These are phyloP conservation scores for Russula sp. DNA, from an alignment of 768 basidiomycete species.

Conservation along the genomic window DNA sequence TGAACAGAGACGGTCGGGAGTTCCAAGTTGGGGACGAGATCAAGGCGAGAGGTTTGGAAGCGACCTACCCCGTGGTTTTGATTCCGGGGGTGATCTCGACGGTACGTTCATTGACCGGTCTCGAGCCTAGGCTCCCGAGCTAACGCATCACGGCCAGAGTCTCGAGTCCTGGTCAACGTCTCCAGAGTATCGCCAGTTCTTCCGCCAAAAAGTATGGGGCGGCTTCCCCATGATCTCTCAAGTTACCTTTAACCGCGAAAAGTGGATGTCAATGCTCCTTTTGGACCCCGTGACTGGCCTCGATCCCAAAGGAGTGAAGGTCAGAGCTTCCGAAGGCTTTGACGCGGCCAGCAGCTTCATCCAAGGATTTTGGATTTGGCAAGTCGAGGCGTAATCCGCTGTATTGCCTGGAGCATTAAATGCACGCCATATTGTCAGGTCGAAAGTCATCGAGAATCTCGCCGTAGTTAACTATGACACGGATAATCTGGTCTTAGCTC, in stretches of 20 bases:
- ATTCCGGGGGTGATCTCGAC: constrained; percentile 90
- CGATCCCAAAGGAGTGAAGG: constrained; percentile 78
- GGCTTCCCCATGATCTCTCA: constrained; percentile 81
- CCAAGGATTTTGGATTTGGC: constrained; percentile 95
- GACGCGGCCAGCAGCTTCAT: constrained; percentile 84
- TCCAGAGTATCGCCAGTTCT: constrained; percentile 79
- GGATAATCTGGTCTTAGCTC: constrained; percentile 75
- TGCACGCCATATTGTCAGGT: constrained; percentile 38
- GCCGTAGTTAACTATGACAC: constrained; percentile 92
- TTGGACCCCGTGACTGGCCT: constrained; percentile 89
- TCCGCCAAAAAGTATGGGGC: constrained; percentile 84
- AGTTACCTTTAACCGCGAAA: constrained; percentile 75
- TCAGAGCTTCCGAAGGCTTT: constrained; percentile 88
- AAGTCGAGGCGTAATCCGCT: constrained; percentile 18
- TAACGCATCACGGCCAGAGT: constrained; percentile 39
- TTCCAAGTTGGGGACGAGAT: constrained; percentile 71
- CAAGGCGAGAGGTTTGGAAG: constrained; percentile 56
- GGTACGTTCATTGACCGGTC: constrained; percentile 35
- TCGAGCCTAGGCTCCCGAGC: background rate
- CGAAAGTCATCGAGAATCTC: constrained; percentile 90
- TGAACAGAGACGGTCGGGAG: constrained; percentile 73
- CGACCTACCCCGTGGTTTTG: constrained; percentile 75
- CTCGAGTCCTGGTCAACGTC: constrained; percentile 93
- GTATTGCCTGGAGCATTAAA: background rate
- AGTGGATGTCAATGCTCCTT: constrained; percentile 87